A percentile compares a stretch with the other conserved stretches of the same genome.
Evolutionary conservation across 495 filamentous ascomycete species (phyloP).

Genomic region (Patellaria atrata): DNA sequence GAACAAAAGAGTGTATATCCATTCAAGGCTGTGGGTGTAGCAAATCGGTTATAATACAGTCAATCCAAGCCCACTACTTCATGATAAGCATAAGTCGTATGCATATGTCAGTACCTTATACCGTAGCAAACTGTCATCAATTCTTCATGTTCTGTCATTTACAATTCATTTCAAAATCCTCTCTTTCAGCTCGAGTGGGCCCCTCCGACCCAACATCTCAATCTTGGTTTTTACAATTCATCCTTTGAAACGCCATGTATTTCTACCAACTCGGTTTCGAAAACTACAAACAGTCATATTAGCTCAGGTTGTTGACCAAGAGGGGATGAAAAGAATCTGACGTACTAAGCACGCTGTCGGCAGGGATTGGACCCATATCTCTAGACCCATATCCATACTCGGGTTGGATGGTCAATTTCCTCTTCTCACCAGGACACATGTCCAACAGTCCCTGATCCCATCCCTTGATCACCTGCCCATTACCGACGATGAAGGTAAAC

Average conservation of each 20-base stretch:
- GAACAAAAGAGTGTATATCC: too few species aligned
- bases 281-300: slow-evolving; percentile 15
- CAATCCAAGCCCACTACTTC: too few species aligned
- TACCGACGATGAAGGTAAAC: slow-evolving; percentile 28
- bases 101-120: too few species aligned
- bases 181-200: too few species aligned
- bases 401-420: slow-evolving; percentile 30
- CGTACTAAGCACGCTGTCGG: slow-evolving; percentile 23
- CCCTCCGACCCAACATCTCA: too few species aligned
- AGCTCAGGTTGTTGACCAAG: slow-evolving; percentile 1
- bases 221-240: slow-evolving; percentile 20
- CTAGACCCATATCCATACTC: slow-evolving; percentile 28
- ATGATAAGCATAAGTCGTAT: too few species aligned
- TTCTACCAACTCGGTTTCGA: slow-evolving; percentile 29
- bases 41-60: too few species aligned
- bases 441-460: slow-evolving; percentile 31
- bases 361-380: slow-evolving; percentile 29
- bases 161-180: too few species aligned
- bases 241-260: slow-evolving; percentile 27
- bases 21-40: too few species aligned
- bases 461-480: slow-evolving; percentile 34
- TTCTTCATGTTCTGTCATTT: too few species aligned
- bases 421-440: slow-evolving; percentile 32
- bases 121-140: too few species aligned
- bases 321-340: background rate